Evolutionary conservation across 345 rosid genomes (phyloP).

Genomic region (Camelina laxa): DNA sequence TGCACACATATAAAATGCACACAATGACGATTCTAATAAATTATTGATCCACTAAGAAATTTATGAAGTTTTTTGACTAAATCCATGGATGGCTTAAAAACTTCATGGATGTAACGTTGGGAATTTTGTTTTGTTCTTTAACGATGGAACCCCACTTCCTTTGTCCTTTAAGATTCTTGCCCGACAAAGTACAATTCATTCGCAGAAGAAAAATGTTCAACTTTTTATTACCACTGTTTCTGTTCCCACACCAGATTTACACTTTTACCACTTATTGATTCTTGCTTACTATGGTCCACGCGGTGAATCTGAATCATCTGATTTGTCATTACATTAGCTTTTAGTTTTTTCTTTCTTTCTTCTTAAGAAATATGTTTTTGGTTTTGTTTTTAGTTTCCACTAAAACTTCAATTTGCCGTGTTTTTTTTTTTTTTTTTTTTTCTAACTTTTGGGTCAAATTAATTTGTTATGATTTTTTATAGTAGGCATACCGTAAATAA

Average conservation of each 20-base stretch:
- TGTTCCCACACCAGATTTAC: slow-evolving; percentile 29
- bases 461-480: neutral
- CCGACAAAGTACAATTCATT: slow-evolving; percentile 32
- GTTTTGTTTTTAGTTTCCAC: neutral
- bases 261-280: neutral
- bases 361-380: neutral
- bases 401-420: neutral
- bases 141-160: slow-evolving; percentile 21
- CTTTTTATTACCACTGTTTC: slow-evolving; percentile 7
- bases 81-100: slow-evolving; percentile 13
- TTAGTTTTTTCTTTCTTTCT: neutral
- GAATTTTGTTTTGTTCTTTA: neutral
- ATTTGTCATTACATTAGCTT: neutral
- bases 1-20: no score
- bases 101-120: slow-evolving; percentile 35
- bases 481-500: neutral
- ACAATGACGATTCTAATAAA: neutral
- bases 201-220: neutral
- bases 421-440: neutral
- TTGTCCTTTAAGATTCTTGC: neutral
- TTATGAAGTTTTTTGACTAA: neutral
- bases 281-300: neutral
- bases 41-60: neutral
- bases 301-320: slow-evolving; percentile 23
- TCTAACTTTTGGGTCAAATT: neutral